Conservation (phyloP, 73 alveolate genomes). For the Paramecium caudatum region DNA sequence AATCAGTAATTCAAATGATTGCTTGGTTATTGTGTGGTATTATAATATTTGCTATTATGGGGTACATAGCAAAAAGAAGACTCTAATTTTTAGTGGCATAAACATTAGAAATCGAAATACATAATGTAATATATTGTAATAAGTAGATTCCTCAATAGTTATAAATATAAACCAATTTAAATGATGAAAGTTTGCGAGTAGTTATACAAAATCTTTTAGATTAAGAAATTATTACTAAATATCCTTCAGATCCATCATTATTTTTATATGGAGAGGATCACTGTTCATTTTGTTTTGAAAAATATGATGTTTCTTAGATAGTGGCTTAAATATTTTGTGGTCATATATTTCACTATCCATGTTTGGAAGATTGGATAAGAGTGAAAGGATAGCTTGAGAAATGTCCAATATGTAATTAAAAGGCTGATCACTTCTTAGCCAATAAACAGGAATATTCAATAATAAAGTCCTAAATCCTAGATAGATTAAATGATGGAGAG, state of each 20-base stretch:
- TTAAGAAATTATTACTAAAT: conserved; percentile 28
- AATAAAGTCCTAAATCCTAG: not conserved
- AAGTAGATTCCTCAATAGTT: not conserved
- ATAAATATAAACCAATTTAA: not conserved
- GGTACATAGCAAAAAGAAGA: conserved; percentile 55
- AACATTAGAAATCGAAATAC: not conserved
- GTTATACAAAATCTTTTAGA: conserved; percentile 28
- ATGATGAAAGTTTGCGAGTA: not conserved
- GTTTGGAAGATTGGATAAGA: conserved; percentile 60
- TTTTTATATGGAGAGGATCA: conserved; percentile 27
- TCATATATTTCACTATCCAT: conserved; percentile 40
- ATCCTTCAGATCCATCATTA: conserved; percentile 41
- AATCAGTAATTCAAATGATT: not conserved
- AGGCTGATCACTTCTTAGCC: conserved; percentile 41
- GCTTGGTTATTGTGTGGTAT: conserved; percentile 29
- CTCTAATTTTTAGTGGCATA: conserved; percentile 11
- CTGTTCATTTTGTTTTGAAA: conserved; percentile 54
- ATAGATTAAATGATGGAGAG: not conserved
- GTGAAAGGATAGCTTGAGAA: conserved; percentile 17
- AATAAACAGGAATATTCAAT: conserved; percentile 28
- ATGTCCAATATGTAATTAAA: conserved; percentile 61
- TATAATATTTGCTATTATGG: not conserved
- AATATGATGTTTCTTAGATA: not conserved
- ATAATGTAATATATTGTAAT: not conserved
- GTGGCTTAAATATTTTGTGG: conserved; percentile 66